Conservation (phyloP, 768 basidiomycete genomes). For the Tremella yokohamensis region DNA sequence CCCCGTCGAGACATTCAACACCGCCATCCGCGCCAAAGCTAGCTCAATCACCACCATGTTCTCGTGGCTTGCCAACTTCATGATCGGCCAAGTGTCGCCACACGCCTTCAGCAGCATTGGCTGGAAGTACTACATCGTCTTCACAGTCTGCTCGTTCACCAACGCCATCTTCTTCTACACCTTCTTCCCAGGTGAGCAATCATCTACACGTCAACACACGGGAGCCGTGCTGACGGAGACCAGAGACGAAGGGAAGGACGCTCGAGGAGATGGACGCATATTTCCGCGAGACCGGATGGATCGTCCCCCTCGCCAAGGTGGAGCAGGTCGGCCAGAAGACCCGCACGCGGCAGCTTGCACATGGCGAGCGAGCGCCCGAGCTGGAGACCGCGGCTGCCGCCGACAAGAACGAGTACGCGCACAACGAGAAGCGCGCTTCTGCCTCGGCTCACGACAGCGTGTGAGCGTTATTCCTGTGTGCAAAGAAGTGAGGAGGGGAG, state of each 20-base stretch:
- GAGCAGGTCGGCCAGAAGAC: conserved; percentile 7
- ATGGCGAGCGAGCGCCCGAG: conserved; percentile 8
- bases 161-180: conserved; percentile 46
- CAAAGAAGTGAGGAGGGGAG: no score
- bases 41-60: conserved; percentile 61
- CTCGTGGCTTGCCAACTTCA: conserved; percentile 44
- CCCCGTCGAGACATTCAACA: conserved; percentile 76
- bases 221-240: no score
- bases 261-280: conserved; percentile 43
- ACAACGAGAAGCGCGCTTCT: no score
- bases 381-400: no score
- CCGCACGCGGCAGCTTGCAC: conserved; percentile 25
- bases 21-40: conserved; percentile 76
- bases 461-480: no score
- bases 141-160: conserved; percentile 38
- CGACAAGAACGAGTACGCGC: no score
- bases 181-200: conserved; percentile 25
- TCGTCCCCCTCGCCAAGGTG: conserved; percentile 32
- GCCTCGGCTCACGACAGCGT: no score
- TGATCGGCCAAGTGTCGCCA: conserved; percentile 44
- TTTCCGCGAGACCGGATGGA: conserved; percentile 25
- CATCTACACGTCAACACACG: no score
- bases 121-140: conserved; percentile 49
- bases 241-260: conserved; percentile 38
- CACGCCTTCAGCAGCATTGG: conserved; percentile 38